A percentile compares a stretch with the other conserved stretches of the same genome.
Conservation (phyloP, 2,329 filamentous ascomycete species). For the Aureobasidium sp. region DNA sequence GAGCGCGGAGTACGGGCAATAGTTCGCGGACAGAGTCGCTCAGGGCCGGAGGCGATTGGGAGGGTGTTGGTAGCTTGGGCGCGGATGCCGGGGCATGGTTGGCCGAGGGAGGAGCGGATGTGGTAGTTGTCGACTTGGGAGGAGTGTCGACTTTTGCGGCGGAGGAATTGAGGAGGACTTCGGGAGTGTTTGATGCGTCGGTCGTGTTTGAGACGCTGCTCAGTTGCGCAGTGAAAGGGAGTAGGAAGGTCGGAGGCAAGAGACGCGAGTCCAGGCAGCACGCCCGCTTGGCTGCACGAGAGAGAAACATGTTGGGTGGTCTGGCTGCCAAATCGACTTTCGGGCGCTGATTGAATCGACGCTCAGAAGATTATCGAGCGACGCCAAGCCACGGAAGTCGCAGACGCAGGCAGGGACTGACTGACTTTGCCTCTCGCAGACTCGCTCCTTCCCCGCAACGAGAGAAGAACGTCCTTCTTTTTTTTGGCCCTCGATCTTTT, state of each 20-base stretch:
- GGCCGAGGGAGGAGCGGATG: neutral
- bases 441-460: constrained; percentile 1
- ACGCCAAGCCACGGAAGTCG: neutral
- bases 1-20: constrained; percentile 64
- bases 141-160: constrained; percentile 7
- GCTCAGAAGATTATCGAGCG: neutral
- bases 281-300: constrained; percentile 55
- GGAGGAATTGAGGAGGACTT: constrained; percentile 11
- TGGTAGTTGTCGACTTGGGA: neutral
- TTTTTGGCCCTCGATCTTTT: neutral
- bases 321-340: neutral
- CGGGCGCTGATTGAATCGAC: neutral
- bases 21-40: constrained; percentile 53
- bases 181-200: constrained; percentile 31
- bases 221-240: constrained; percentile 44
- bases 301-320: constrained; percentile 31
- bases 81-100: constrained; percentile 10
- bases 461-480: neutral
- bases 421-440: neutral
- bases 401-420: neutral
- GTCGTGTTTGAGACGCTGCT: constrained; percentile 36
- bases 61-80: constrained; percentile 24
- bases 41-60: constrained; percentile 35
- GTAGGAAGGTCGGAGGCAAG: constrained; percentile 47
- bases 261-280: constrained; percentile 50